Percentiles rank a stretch among this genome's conserved stretches.
These are phyloP conservation scores for Penicillium expansum DNA, from an alignment of 2,329 filamentous ascomycete species.

Conservation along the genomic window DNA sequence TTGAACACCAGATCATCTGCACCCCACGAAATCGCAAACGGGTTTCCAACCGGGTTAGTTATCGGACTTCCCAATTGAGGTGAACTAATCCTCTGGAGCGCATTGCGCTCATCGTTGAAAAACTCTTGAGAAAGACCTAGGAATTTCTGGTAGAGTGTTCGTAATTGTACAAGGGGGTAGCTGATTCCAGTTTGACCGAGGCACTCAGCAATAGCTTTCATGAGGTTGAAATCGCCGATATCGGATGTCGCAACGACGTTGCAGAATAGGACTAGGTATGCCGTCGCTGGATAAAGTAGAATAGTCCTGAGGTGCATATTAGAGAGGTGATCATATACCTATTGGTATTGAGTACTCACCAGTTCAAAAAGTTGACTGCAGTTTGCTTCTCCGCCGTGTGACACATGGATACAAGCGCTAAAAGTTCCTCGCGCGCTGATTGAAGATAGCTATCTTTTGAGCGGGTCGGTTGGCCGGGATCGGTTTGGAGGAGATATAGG, in stretches of 20 bases:
- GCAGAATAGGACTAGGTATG: slow-evolving; percentile 24
- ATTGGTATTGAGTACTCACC: slow-evolving; percentile 5
- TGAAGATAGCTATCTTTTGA: slow-evolving; percentile 14
- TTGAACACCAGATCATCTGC: no score
- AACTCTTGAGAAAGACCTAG: slow-evolving; percentile 13
- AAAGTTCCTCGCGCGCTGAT: slow-evolving; percentile 22
- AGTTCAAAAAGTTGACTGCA: slow-evolving; percentile 19
- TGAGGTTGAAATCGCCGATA: slow-evolving; percentile 18
- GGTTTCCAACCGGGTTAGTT: neutral
- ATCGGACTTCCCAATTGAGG: neutral
- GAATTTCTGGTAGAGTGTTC: slow-evolving; percentile 18
- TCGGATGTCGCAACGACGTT: slow-evolving; percentile 21
- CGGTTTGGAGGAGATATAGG: slow-evolving; percentile 16
- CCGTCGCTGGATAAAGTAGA: slow-evolving; percentile 22
- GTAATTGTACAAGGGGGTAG: slow-evolving; percentile 14
- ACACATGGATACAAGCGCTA: slow-evolving; percentile 18
- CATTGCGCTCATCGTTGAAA: slow-evolving; percentile 5
- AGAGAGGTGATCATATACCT: neutral
- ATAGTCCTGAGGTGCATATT: slow-evolving; percentile 16
- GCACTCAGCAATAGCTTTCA: slow-evolving; percentile 17
- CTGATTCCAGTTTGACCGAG: slow-evolving; percentile 16
- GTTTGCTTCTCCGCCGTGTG: slow-evolving; percentile 14
- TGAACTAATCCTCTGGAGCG: neutral
- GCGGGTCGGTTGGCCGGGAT: neutral
- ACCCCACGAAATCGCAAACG: no score